A percentile compares a stretch with the other conserved stretches of the same genome.
phyloP scores from a whole-genome alignment of 2,329 filamentous ascomycete genomes.

The Chaetothyriales sp. region DNA sequence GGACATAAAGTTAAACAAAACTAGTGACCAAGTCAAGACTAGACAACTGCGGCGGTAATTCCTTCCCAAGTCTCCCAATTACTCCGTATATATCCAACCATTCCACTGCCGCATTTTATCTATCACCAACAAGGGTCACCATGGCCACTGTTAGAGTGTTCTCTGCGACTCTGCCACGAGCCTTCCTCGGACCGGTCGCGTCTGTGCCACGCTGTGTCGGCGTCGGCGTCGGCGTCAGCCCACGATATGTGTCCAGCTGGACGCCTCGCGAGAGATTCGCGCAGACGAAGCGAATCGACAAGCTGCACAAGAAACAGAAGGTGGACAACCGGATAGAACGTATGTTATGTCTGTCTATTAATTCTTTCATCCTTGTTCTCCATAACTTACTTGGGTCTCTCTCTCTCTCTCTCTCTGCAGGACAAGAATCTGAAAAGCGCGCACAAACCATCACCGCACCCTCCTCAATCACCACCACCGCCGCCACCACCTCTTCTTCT shows the following conservation, averaged over 20 bases:
- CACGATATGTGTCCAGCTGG: slow-evolving; percentile 12
- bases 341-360: slow-evolving; percentile 6
- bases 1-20: too few species aligned
- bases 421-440: slow-evolving; percentile 4
- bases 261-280: slow-evolving; percentile 17
- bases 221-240: neutral
- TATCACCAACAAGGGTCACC: neutral
- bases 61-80: too few species aligned
- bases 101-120: neutral
- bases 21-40: too few species aligned
- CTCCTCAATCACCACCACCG: slow-evolving; percentile 16
- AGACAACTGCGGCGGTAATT: neutral
- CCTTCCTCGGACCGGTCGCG: neutral
- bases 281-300: slow-evolving; percentile 16
- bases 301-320: slow-evolving; percentile 17
- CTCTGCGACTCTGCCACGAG: slow-evolving; percentile 12
- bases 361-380: neutral
- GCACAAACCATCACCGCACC: slow-evolving; percentile 12
- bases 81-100: neutral
- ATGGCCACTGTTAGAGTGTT: slow-evolving; percentile 8
- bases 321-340: slow-evolving; percentile 12
- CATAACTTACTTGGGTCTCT: neutral
- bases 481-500: slow-evolving; percentile 15
- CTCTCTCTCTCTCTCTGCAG: neutral
- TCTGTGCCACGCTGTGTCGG: slow-evolving; percentile 2